These are phyloP conservation scores for Capsicum pubescens DNA, from an alignment of 257 asterid species.

Conservation along the genomic window DNA sequence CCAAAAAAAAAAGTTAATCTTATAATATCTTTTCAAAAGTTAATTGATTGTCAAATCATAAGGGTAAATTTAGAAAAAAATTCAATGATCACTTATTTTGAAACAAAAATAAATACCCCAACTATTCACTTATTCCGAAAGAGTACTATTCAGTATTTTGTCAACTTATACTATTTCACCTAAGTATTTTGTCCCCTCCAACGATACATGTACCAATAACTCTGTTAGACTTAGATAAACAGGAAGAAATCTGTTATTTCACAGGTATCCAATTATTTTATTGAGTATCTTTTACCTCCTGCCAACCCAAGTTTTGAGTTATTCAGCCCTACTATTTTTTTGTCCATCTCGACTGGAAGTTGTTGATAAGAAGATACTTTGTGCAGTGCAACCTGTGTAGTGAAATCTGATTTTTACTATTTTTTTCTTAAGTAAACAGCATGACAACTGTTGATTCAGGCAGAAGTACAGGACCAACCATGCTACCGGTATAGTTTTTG, in stretches of 20 bases:
- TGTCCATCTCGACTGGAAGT: background rate
- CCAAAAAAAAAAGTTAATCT: too few species aligned
- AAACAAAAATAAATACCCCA: too few species aligned
- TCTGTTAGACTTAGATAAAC: background rate
- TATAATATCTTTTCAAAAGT: too few species aligned
- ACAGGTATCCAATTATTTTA: too few species aligned
- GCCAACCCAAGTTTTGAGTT: background rate
- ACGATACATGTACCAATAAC: too few species aligned
- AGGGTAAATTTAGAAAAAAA: too few species aligned
- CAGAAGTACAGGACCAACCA: constrained; percentile 48
- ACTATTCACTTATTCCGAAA: too few species aligned
- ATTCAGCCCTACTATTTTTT: background rate
- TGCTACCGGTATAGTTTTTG: constrained; percentile 65
- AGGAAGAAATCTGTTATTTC: background rate
- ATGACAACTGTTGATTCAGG: constrained; percentile 38
- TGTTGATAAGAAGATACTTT: background rate
- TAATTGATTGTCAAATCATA: too few species aligned
- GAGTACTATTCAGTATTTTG: too few species aligned
- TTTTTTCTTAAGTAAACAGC: constrained; percentile 24
- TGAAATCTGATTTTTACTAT: background rate
- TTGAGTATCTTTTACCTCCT: background rate
- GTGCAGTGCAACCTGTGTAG: background rate
- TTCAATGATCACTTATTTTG: too few species aligned
- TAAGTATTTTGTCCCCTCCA: too few species aligned
- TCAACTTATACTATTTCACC: too few species aligned